Conservation (phyloP, 139 green algal genomes). For the Closterium sp. region DNA sequence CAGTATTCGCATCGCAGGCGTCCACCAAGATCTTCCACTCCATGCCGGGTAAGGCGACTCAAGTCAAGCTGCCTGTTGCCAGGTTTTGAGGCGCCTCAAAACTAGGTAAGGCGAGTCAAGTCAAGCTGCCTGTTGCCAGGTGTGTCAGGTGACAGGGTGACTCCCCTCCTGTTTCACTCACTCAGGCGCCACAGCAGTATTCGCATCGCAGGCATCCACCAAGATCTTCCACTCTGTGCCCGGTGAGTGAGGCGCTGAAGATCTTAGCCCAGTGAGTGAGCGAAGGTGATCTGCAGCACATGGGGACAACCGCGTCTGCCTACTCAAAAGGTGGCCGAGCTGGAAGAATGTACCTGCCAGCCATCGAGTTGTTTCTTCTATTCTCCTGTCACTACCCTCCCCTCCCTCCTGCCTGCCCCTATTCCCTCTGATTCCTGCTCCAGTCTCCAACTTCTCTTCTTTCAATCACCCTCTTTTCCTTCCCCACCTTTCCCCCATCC, state of each 20-base stretch:
- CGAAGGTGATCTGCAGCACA: no score
- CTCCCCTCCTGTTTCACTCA: not conserved
- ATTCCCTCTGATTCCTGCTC: no score
- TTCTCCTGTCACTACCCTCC: not conserved
- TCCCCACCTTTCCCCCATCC: not conserved
- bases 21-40: slow-evolving; percentile 50
- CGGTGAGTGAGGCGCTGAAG: not conserved
- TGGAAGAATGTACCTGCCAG: no score
- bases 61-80: not conserved
- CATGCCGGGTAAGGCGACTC: not conserved
- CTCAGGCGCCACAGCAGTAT: not conserved
- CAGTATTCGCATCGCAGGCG: slow-evolving; percentile 44
- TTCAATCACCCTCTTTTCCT: not conserved
- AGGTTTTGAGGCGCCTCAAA: not conserved
- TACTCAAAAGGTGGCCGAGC: no score
- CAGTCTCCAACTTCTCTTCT: no score
- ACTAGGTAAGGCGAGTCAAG: not conserved
- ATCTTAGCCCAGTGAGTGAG: no score
- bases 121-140: not conserved
- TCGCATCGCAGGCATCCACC: no score
- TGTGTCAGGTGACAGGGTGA: not conserved
- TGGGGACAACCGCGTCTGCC: no score
- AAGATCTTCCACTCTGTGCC: no score
- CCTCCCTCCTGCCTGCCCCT: not conserved
- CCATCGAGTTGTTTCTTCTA: not conserved